phyloP scores from a whole-genome alignment of 495 filamentous ascomycete species.

The Talaromyces borbonicus region DNA sequence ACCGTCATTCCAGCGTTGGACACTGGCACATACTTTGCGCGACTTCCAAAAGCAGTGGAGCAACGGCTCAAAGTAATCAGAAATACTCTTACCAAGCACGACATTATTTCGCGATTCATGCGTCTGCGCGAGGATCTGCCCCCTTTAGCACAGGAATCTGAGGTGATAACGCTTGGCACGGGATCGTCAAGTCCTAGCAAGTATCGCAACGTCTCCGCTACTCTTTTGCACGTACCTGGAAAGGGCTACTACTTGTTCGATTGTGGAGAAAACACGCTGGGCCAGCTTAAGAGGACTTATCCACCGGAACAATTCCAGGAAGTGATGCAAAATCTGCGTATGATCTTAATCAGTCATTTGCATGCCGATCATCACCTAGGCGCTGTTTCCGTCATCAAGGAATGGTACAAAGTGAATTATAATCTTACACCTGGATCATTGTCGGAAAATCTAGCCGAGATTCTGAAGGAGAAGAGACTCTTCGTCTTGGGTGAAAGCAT shows the following conservation, averaged over 20 bases:
- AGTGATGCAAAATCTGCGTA: constrained; percentile 65
- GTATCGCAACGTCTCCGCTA: constrained; percentile 90
- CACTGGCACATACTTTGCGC: constrained; percentile 23
- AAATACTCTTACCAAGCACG: constrained; percentile 17
- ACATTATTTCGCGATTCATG: constrained; percentile 23
- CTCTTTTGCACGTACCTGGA: constrained; percentile 72
- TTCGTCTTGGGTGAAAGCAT: constrained; percentile 50
- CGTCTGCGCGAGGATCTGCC: constrained; percentile 45
- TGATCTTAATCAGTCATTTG: constrained; percentile 89
- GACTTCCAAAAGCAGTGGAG: constrained; percentile 37
- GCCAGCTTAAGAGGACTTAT: constrained; percentile 75
- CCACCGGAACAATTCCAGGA: constrained; percentile 49
- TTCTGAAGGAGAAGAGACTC: constrained; percentile 40
- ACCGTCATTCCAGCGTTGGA: constrained; percentile 44
- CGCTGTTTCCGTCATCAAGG: constrained; percentile 62
- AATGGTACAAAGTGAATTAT: constrained; percentile 55
- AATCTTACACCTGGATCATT: constrained; percentile 8
- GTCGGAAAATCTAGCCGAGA: constrained; percentile 22
- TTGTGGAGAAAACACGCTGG: constrained; percentile 85
- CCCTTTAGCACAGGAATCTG: constrained; percentile 50
- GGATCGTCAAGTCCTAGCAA: constrained; percentile 83
- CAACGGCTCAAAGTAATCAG: constrained; percentile 21
- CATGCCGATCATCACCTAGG: constrained; percentile 97
- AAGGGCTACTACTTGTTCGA: constrained; percentile 80
- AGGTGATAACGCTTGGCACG: constrained; percentile 81